Percentiles rank a stretch among this genome's conserved stretches.
Conservation (phyloP, 2,329 filamentous ascomycete species). For the Pseudogymnoascus sp. region DNA sequence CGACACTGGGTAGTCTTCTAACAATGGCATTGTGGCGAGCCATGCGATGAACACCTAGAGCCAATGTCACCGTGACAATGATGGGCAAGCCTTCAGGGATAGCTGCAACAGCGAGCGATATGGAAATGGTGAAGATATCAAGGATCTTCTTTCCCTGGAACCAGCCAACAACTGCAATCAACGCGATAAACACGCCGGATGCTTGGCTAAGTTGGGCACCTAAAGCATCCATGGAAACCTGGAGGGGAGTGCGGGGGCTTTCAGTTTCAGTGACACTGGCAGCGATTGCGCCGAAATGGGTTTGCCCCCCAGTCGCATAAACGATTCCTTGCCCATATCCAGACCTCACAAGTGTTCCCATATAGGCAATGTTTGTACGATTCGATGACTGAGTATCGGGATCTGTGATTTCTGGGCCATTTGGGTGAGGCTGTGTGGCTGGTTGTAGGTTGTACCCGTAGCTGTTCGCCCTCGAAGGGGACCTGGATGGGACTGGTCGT, state of each 20-base stretch:
- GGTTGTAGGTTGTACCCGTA: conserved; percentile 24
- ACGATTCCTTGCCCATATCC: conserved; percentile 94
- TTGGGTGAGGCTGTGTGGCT: conserved; percentile 45
- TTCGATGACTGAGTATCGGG: conserved; percentile 65
- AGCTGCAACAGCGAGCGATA: conserved; percentile 90
- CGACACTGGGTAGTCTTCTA: conserved; percentile 89
- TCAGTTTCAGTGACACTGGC: conserved; percentile 92
- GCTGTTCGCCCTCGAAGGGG: conserved; percentile 16
- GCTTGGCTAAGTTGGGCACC: conserved; percentile 95
- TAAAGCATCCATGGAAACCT: conserved; percentile 95
- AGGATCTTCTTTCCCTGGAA: conserved; percentile 83
- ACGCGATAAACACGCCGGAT: conserved; percentile 86
- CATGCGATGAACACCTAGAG: conserved; percentile 93
- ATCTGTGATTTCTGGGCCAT: conserved; percentile 52
- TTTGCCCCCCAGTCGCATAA: conserved; percentile 89
- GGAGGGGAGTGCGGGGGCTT: conserved; percentile 86
- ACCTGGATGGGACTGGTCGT: conserved; percentile 25
- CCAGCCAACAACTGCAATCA: conserved; percentile 88
- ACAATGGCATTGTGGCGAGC: conserved; percentile 93
- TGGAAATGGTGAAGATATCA: conserved; percentile 96
- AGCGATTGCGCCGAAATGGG: conserved; percentile 94
- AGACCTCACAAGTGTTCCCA: conserved; percentile 93
- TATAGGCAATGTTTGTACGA: conserved; percentile 89
- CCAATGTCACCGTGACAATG: conserved; percentile 94
- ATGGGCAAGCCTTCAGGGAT: conserved; percentile 96